Percentiles rank a stretch among this genome's conserved stretches.
phyloP scores from a whole-genome alignment of 345 rosid genomes.

The Dipteronia sinensis region DNA sequence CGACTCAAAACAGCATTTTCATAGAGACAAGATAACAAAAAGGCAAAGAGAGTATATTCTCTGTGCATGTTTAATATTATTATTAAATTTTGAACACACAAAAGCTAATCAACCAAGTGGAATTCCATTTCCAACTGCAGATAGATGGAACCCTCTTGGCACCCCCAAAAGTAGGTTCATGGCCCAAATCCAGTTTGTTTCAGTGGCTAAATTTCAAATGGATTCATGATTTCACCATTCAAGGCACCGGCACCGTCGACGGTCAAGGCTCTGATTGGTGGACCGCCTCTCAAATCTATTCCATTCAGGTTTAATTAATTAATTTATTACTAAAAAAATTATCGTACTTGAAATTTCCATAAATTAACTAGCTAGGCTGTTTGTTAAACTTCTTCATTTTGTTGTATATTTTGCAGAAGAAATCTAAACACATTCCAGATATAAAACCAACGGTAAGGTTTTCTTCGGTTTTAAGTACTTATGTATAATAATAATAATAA shows the following conservation, averaged over 20 bases:
- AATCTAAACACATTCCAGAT: conserved; percentile 45
- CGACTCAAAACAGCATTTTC: not conserved
- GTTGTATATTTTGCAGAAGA: conserved; percentile 44
- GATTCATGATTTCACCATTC: conserved; percentile 65
- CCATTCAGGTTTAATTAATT: conserved; percentile 40
- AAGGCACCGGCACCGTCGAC: conserved; percentile 73
- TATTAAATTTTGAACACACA: not conserved
- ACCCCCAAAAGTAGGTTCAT: conserved; percentile 59
- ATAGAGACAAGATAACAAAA: not conserved
- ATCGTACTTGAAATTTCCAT: too few species aligned
- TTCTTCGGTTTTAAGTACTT: not conserved
- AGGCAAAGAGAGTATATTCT: conserved; percentile 11
- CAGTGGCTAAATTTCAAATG: conserved; percentile 93
- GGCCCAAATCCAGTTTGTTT: conserved; percentile 70
- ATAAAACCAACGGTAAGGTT: conserved; percentile 81
- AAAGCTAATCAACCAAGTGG: conserved; percentile 23
- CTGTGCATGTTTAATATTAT: conserved; percentile 4
- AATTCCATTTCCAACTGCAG: conserved; percentile 36
- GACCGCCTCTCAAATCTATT: conserved; percentile 42
- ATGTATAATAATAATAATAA: too few species aligned
- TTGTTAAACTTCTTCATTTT: conserved; percentile 8
- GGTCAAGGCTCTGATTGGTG: conserved; percentile 89
- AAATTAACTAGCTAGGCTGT: not conserved
- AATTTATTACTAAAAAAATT: not conserved
- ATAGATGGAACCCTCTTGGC: conserved; percentile 76